Evolutionary conservation across 1,284 basidiomycete genomes (phyloP).

Genomic region (Trametes sp.): DNA sequence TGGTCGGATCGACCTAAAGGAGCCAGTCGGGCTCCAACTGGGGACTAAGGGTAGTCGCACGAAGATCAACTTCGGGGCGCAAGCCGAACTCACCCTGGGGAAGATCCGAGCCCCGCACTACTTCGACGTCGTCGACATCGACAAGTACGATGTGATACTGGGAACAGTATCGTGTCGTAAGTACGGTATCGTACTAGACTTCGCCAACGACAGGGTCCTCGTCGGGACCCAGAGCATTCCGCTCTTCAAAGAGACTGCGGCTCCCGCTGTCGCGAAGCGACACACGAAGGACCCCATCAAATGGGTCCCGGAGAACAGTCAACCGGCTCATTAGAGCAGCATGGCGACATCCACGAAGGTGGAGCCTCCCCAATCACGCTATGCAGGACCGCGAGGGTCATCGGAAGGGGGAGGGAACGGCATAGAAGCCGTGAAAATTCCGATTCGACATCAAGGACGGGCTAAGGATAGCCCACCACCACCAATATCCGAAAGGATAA

Average conservation of each 20-base stretch:
- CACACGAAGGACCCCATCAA: neutral
- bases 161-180: slow-evolving; percentile 41
- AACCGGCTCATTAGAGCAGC: neutral
- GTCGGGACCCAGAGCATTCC: slow-evolving; percentile 11
- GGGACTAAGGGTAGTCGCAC: no score
- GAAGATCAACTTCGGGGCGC: no score
- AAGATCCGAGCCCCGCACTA: no score
- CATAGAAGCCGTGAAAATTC: neutral
- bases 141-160: slow-evolving; percentile 43
- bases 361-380: slow-evolving; percentile 19
- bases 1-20: no score
- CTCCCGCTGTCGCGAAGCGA: neutral
- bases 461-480: neutral
- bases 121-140: no score
- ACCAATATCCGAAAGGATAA: neutral
- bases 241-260: slow-evolving; percentile 6
- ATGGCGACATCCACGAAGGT: neutral
- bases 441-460: slow-evolving; percentile 6
- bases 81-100: no score
- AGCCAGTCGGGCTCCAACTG: no score
- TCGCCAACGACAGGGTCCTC: slow-evolving; percentile 30
- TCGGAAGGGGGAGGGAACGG: slow-evolving; percentile 15
- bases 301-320: neutral
- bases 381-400: neutral
- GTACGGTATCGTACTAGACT: slow-evolving; percentile 38